Conservation (phyloP, 140 eudicot genomes). For the Anethum foeniculum region DNA sequence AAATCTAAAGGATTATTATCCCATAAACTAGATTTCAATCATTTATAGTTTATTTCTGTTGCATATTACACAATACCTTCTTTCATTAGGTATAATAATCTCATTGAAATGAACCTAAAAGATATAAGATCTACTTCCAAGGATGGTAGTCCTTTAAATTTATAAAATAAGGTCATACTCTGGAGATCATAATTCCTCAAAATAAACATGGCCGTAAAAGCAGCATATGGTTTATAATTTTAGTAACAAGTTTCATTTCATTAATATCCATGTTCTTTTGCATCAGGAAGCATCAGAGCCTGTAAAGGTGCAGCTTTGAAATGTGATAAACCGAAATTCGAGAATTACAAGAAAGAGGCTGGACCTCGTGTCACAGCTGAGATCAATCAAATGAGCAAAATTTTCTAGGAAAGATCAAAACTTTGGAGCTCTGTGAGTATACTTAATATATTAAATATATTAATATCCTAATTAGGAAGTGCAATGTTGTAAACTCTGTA, state of each 20-base stretch:
- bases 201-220: background rate
- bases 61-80: background rate
- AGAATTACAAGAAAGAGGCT: slow-evolving; percentile 43
- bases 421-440: slow-evolving; percentile 48
- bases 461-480: background rate
- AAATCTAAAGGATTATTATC: background rate
- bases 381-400: slow-evolving; percentile 46
- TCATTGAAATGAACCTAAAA: background rate
- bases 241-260: background rate
- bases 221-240: background rate
- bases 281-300: slow-evolving; percentile 60
- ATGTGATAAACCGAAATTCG: slow-evolving; percentile 64
- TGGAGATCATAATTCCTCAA: background rate
- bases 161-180: too few species aligned
- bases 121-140: background rate
- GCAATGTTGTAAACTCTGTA: background rate
- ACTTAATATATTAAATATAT: too few species aligned
- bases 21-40: background rate
- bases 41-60: background rate
- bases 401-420: slow-evolving; percentile 68
- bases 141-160: background rate
- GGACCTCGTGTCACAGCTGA: slow-evolving; percentile 41
- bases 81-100: background rate
- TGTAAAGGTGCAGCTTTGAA: slow-evolving; percentile 80
- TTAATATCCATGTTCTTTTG: slow-evolving; percentile 1